Evolutionary conservation across 2,329 filamentous ascomycete species (phyloP), one percentile per base, ranked within the genome.

Genomic region (Pseudopithomyces chartarum): DNA sequence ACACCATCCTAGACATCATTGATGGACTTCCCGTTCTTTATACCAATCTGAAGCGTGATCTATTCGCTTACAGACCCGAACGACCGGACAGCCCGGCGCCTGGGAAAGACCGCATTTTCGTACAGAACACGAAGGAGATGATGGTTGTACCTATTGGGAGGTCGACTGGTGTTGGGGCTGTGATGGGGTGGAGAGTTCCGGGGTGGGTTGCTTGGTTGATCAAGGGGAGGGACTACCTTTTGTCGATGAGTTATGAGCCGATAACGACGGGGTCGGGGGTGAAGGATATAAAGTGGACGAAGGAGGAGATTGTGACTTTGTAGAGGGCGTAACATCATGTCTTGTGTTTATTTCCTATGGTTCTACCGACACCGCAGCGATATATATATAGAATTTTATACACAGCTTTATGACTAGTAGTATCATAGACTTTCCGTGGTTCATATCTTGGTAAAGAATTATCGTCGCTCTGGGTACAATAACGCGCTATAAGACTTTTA

Each of bases 11-110:
- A 47, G 76, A 81, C 45, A 70, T 82, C 48, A 64, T 73, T 33
- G 65, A 68, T 34, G 66, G 72, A 0, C 61, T 81, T 0, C 77
- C 80, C 1, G 75, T 79, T 3, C 55, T 80, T 3, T 68, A 69
- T 20, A 72, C 74, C 5, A 83, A 82, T 58, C 63, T 85, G n/a
- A 75, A 78, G 57, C 74, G 79, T 46, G 81, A 84, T 55, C 60
- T 84, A 34, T 62, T 79, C 2, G 64, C 67, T 12, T 74, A 59
- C 54, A 55, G 67, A 26, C 23, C 62, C 1, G 42, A 42, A 43
- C 44, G 52, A 11, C 68, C 68, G 2, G 55, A 65, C 12, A 56
- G 44, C 23, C 62, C 65, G 33, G 63, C 69, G 1, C 64, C 60
- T 29, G 71, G 71, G 1, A 66, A 66, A 46, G 71, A 74, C 32